These are phyloP conservation scores for Nitzschia sp. DNA, from an alignment of 108 stramenopile genomes.

Conservation along the genomic window DNA sequence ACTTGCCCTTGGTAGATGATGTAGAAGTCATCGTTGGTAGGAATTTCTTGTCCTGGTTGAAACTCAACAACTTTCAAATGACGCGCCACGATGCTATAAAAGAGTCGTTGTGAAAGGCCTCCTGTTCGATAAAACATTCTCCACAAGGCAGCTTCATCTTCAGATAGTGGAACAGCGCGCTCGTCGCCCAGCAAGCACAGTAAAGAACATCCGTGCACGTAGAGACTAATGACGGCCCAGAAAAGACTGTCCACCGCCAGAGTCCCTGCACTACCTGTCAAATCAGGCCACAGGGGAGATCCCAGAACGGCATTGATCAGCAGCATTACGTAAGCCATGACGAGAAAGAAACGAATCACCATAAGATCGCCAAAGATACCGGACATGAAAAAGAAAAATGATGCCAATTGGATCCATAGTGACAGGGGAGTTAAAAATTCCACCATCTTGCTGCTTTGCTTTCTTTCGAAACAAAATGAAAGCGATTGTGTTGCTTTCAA, in stretches of 20 bases:
- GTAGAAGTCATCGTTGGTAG: constrained; percentile 26
- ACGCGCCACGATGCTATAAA: constrained; percentile 18
- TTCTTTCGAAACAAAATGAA: too few relatives aligned
- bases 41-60: constrained; percentile 17
- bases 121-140: constrained; percentile 39
- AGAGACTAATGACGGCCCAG: constrained; percentile 32
- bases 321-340: constrained; percentile 27
- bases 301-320: constrained; percentile 26
- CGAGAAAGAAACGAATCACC: constrained; percentile 30
- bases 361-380: constrained; percentile 31
- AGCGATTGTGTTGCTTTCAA: too few relatives aligned
- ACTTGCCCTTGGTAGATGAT: constrained; percentile 28
- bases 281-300: constrained; percentile 24
- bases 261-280: not conserved
- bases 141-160: constrained; percentile 38
- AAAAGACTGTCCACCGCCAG: constrained; percentile 22
- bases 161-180: constrained; percentile 7
- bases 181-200: constrained; percentile 26
- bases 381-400: constrained; percentile 25
- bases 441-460: too few relatives aligned
- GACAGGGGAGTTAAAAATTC: constrained; percentile 8
- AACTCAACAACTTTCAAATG: constrained; percentile 26
- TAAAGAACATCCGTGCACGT: constrained; percentile 27
- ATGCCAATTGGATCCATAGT: constrained; percentile 27
- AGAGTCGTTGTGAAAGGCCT: constrained; percentile 28